Percentiles rank a stretch among this genome's conserved stretches.
Conservation (phyloP, 2,329 filamentous ascomycete species). For the Microdochium bolleyi region DNA sequence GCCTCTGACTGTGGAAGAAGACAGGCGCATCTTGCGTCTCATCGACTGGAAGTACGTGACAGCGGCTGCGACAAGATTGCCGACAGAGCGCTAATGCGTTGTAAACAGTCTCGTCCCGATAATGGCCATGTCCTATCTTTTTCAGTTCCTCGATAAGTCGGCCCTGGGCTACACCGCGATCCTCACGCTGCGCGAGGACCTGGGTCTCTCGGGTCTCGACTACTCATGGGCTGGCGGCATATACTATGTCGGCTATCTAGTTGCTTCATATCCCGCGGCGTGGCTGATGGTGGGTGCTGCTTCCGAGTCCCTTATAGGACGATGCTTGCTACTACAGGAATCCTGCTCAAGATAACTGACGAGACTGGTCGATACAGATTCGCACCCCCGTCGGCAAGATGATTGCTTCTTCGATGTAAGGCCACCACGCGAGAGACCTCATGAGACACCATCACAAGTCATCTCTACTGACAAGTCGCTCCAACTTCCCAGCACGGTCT, state of each 20-base stretch:
- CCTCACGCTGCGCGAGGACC: conserved; percentile 53
- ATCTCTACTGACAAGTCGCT: neutral
- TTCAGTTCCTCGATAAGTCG: conserved; percentile 55
- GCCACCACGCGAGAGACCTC: neutral
- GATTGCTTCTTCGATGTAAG: conserved; percentile 6
- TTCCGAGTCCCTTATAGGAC: neutral
- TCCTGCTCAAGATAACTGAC: neutral
- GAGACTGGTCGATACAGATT: neutral
- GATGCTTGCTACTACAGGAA: neutral
- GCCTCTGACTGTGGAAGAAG: conserved; percentile 13
- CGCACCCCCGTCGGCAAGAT: conserved; percentile 17
- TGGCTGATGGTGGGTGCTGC: conserved; percentile 11
- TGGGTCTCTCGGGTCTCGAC: conserved; percentile 44
- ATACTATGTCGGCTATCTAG: conserved; percentile 44
- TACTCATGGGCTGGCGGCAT: conserved; percentile 48
- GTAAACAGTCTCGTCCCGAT: conserved; percentile 37
- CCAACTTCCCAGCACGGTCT: conserved; percentile 12
- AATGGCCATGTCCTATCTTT: conserved; percentile 44
- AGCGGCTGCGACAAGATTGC: neutral
- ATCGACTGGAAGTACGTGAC: conserved; percentile 52
- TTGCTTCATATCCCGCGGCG: conserved; percentile 16
- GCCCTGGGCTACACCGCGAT: conserved; percentile 49
- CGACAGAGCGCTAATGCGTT: neutral
- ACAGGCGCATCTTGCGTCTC: conserved; percentile 47
- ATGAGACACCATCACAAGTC: neutral